phyloP scores from a whole-genome alignment of 768 basidiomycete species.

The Amanita jacksonii region DNA sequence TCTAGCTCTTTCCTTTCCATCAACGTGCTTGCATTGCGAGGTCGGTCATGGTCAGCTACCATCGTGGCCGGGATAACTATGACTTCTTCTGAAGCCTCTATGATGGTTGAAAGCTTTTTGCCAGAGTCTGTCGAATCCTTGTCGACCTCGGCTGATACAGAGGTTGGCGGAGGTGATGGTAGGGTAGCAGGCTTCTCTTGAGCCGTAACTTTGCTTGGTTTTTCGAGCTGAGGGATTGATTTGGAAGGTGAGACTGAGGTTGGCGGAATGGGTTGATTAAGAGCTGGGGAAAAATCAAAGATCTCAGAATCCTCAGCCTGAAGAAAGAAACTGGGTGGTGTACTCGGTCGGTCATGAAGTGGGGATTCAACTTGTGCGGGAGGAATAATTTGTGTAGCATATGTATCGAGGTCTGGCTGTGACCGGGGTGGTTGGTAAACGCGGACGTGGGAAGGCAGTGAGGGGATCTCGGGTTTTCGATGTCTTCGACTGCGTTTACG shows the following conservation, averaged over 20 bases:
- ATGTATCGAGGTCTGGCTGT: conserved; percentile 8
- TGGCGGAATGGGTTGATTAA: conserved; percentile 17
- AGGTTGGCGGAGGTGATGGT: conserved; percentile 29
- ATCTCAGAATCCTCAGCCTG: conserved; percentile 21
- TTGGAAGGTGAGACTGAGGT: conserved; percentile 16
- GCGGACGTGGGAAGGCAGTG: conserved; percentile 23
- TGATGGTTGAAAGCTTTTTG: conserved; percentile 9
- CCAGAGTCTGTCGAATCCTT: conserved; percentile 12
- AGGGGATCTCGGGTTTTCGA: conserved; percentile 19
- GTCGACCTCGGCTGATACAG: conserved; percentile 18
- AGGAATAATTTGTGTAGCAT: conserved; percentile 13
- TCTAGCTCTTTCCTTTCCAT: not conserved
- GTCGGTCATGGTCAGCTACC: not conserved
- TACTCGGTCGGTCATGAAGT: conserved; percentile 19
- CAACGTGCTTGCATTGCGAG: not conserved
- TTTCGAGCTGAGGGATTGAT: conserved; percentile 21
- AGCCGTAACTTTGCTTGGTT: conserved; percentile 18
- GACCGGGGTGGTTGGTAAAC: conserved; percentile 18
- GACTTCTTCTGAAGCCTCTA: conserved; percentile 5
- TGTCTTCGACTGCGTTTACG: conserved; percentile 21
- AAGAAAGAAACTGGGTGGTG: conserved; percentile 32
- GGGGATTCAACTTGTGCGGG: conserved; percentile 8
- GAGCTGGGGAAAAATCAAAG: conserved; percentile 20
- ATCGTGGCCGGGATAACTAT: not conserved
- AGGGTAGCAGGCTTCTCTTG: conserved; percentile 20